A percentile compares a stretch with the other conserved stretches of the same genome.
These are phyloP conservation scores for Solanum commersonii DNA, from an alignment of 257 asterid species.

Conservation along the genomic window DNA sequence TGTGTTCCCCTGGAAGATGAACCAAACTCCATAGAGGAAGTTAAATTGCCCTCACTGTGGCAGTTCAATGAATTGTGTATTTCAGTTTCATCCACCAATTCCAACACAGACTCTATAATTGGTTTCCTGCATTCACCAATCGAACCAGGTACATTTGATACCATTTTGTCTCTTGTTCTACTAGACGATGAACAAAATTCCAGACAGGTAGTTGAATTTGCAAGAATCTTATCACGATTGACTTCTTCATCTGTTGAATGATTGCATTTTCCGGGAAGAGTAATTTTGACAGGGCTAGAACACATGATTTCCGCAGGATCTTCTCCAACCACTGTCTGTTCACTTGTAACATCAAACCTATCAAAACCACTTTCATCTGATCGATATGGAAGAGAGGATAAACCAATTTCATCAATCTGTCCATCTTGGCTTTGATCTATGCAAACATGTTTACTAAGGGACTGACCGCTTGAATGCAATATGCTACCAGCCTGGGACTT, in stretches of 20 bases:
- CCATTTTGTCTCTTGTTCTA: conserved; percentile 2
- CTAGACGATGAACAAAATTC: conserved; percentile 5
- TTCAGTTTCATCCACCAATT: conserved; percentile 4
- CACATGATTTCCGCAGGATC: conserved; percentile 5
- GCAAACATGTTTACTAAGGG: conserved; percentile 16
- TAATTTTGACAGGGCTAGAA: conserved; percentile 5
- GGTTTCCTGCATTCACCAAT: not conserved
- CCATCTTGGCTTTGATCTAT: conserved; percentile 14
- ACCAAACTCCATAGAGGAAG: conserved; percentile 6
- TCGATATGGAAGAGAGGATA: conserved; percentile 7
- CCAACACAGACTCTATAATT: not conserved
- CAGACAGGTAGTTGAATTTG: not conserved
- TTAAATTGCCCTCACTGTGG: conserved; percentile 16
- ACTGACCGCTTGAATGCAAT: conserved; percentile 16
- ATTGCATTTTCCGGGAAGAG: conserved; percentile 7
- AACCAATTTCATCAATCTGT: conserved; percentile 12
- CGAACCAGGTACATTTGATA: not conserved
- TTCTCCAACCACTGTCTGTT: conserved; percentile 1
- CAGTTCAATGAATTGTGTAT: not conserved
- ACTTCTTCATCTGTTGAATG: conserved; percentile 1
- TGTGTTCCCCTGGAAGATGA: conserved; percentile 9
- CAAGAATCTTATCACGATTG: not conserved
- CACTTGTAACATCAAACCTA: conserved; percentile 9
- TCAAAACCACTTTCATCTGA: conserved; percentile 11
- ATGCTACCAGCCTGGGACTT: conserved; percentile 5